Conservation (phyloP, 2,329 filamentous ascomycete species). For the Phialophora macrospora region DNA sequence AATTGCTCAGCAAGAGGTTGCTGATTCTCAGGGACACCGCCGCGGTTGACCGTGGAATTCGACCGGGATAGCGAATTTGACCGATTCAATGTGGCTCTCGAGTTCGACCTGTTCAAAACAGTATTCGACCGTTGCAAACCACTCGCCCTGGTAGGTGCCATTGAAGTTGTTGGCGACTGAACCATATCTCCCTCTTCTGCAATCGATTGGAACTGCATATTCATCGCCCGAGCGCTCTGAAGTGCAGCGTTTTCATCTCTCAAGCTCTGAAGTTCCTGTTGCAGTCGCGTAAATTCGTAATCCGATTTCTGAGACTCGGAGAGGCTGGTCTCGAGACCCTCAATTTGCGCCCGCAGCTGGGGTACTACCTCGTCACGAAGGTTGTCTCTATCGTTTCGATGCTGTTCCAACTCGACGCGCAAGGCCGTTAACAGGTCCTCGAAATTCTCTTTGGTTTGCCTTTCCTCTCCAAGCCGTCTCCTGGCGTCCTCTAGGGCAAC, state of each 20-base stretch:
- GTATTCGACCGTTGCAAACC: constrained; percentile 38
- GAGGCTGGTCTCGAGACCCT: constrained; percentile 58
- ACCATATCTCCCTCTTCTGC: constrained; percentile 60
- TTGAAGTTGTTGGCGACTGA: constrained; percentile 51
- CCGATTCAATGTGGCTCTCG: constrained; percentile 62
- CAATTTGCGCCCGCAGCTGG: constrained; percentile 71
- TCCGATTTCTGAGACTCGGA: constrained; percentile 70
- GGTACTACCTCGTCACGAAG: constrained; percentile 87
- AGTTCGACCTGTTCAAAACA: constrained; percentile 67
- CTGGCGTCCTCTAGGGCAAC: constrained; percentile 78
- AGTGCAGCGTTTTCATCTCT: constrained; percentile 55
- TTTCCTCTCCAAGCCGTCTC: constrained; percentile 81
- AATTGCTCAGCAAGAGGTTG: constrained; percentile 77
- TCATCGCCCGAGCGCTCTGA: constrained; percentile 55
- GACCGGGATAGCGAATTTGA: constrained; percentile 64
- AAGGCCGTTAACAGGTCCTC: constrained; percentile 88
- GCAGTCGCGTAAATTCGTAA: constrained; percentile 82
- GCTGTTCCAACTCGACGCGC: constrained; percentile 77
- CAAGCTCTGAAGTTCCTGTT: constrained; percentile 79
- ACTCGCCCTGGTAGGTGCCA: constrained; percentile 47
- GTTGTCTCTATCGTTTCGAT: constrained; percentile 88
- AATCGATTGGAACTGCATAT: constrained; percentile 64
- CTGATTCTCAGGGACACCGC: constrained; percentile 61
- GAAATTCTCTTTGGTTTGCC: constrained; percentile 86
- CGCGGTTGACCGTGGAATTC: constrained; percentile 57